These are phyloP conservation scores for Aulographum hederae DNA, from an alignment of 2,329 filamentous ascomycete species.

Conservation along the genomic window DNA sequence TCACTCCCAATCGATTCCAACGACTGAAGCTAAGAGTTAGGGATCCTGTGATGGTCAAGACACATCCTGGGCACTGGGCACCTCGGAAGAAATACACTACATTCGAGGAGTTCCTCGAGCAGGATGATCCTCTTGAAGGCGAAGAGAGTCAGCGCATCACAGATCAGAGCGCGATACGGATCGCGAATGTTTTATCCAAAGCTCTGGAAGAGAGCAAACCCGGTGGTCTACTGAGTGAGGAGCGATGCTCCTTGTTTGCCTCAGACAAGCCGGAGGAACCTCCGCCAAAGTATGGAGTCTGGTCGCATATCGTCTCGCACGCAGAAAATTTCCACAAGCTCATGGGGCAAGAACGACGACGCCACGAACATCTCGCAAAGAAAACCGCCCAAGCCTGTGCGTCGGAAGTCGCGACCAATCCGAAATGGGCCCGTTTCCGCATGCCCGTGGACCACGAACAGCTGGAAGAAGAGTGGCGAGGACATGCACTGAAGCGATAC, in stretches of 20 bases:
- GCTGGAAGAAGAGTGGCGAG: slow-evolving; percentile 55
- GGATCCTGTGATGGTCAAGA: not conserved
- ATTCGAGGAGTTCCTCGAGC: slow-evolving; percentile 46
- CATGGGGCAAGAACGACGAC: slow-evolving; percentile 58
- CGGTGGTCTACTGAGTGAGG: slow-evolving; percentile 56
- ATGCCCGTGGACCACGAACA: slow-evolving; percentile 1
- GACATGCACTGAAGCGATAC: slow-evolving; percentile 49
- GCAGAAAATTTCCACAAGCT: slow-evolving; percentile 65
- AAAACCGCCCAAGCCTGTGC: slow-evolving; percentile 56
- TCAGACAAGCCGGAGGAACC: slow-evolving; percentile 60
- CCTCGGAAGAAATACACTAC: slow-evolving; percentile 32
- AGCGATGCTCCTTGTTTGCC: slow-evolving; percentile 52
- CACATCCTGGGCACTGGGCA: not conserved
- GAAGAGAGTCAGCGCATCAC: slow-evolving; percentile 19
- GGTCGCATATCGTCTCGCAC: slow-evolving; percentile 69
- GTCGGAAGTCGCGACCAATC: slow-evolving; percentile 7
- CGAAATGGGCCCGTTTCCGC: not conserved
- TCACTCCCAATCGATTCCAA: no score
- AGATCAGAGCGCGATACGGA: slow-evolving; percentile 24
- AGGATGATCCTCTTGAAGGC: slow-evolving; percentile 28
- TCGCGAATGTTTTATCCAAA: slow-evolving; percentile 50
- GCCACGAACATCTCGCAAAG: slow-evolving; percentile 62
- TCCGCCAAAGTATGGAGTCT: slow-evolving; percentile 64
- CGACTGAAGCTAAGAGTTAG: not conserved
- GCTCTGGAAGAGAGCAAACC: slow-evolving; percentile 56